Evolutionary conservation across 2,329 filamentous ascomycete genomes (phyloP), one percentile per base, ranked within the genome.

Genomic region (Talaromyces marneffei): DNA sequence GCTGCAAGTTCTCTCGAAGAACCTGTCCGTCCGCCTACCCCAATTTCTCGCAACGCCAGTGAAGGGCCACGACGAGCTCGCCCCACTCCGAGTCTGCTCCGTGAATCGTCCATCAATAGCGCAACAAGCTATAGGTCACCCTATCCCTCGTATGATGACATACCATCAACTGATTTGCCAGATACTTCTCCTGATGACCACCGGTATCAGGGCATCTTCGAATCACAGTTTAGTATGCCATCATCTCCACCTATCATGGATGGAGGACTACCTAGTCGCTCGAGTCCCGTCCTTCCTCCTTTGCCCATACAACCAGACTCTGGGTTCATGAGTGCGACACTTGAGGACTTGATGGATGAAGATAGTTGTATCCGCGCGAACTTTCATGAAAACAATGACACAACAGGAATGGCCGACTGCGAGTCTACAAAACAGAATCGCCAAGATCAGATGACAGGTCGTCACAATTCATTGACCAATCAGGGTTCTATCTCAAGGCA

Each of bases 201-300:
- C 54, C 81, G 80, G 59, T 81, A 80, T 55, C 77, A 77, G 60
- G 78, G 78, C 62, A 75, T 79, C 8, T 79, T 80, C 48, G 80
- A 88, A 60, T 95, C 91, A 57, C 89, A 91, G 3, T 86, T 86
- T 54, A 90, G 91, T 59, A 91, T 97, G 67, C 89, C 89, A 1
- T 97, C 94, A 0, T 97, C 93, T 3, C 93, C 93, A 14, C 94
- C 94, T 0, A 82, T 95, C 1, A 86, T 92, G 64, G 83, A 85
- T 65, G 83, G 83, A 39, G 79, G 81, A 31, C 79, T 80, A 27
- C 87, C 88, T 4, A 84, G 85, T 29, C 85, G 87, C 27, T 96
- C 92, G 2, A 97, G 93, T 71, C 94, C 93, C 2, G 82, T 86
- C 46, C 80, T 92, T 55, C 85, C 87, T 57, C 82, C 82, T 4